phyloP scores from a whole-genome alignment of 805 yeast genomes.

The Candida insectorum region DNA sequence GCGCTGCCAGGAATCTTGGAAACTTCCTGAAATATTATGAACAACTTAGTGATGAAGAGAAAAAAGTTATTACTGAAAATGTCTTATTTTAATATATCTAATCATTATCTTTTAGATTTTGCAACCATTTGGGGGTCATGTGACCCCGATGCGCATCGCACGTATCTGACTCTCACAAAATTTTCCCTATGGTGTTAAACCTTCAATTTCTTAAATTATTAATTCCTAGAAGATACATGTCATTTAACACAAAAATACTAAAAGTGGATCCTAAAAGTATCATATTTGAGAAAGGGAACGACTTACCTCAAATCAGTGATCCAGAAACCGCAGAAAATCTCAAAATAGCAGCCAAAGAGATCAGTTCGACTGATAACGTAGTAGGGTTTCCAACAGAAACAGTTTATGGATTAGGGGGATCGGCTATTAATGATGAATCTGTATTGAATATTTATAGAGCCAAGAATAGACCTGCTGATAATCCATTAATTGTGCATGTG shows the following conservation, averaged over 20 bases:
- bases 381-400: constrained; percentile 98
- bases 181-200: too few species aligned
- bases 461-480: constrained; percentile 92
- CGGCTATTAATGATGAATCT: constrained; percentile 69
- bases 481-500: constrained; percentile 89
- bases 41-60: constrained; percentile 50
- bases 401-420: constrained; percentile 93
- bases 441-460: constrained; percentile 79
- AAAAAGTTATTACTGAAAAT: constrained; percentile 47
- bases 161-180: too few species aligned
- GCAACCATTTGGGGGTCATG: too few species aligned
- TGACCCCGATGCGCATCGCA: too few species aligned
- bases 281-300: constrained; percentile 41
- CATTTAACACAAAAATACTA: constrained; percentile 37
- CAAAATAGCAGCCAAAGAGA: constrained; percentile 53
- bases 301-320: constrained; percentile 47
- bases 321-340: constrained; percentile 50
- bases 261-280: constrained; percentile 55
- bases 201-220: too few species aligned
- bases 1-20: constrained; percentile 46
- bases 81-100: constrained; percentile 30
- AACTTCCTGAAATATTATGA: constrained; percentile 53
- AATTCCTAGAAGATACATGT: too few species aligned
- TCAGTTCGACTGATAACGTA: constrained; percentile 51
- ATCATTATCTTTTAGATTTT: too few species aligned